These are phyloP conservation scores for Physocladia obscura DNA, from an alignment of 192 early-diverging fungal species.

Conservation along the genomic window DNA sequence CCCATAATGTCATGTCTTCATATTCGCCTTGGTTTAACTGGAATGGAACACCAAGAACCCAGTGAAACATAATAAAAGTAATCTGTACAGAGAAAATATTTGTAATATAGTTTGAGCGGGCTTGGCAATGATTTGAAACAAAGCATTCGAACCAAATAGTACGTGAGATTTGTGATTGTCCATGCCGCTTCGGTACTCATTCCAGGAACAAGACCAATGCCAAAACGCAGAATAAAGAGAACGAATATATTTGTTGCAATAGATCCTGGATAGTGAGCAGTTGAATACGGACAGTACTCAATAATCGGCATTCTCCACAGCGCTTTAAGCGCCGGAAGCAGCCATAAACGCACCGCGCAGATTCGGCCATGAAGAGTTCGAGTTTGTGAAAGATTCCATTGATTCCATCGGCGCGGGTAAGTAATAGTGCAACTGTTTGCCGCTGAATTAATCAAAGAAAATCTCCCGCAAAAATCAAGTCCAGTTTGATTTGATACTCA, in stretches of 20 bases:
- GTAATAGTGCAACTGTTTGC: no score
- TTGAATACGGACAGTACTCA: neutral
- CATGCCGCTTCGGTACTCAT: constrained; percentile 89
- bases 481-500: no score
- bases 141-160: constrained; percentile 84
- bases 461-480: no score
- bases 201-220: constrained; percentile 84
- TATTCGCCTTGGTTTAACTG: constrained; percentile 91
- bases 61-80: constrained; percentile 98
- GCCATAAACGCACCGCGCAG: constrained; percentile 12
- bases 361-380: constrained; percentile 27
- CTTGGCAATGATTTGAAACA: constrained; percentile 3
- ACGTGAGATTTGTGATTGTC: constrained; percentile 92
- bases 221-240: constrained; percentile 74
- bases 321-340: neutral
- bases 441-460: no score
- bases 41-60: constrained; percentile 94
- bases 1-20: constrained; percentile 93
- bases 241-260: constrained; percentile 87
- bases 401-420: neutral
- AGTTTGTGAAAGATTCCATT: constrained; percentile 28
- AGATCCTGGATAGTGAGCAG: constrained; percentile 65
- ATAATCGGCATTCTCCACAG: neutral
- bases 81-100: constrained; percentile 48
- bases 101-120: neutral